These are phyloP conservation scores for Apiospora arundinis DNA, from an alignment of 2,329 filamentous ascomycete genomes.

Conservation along the genomic window DNA sequence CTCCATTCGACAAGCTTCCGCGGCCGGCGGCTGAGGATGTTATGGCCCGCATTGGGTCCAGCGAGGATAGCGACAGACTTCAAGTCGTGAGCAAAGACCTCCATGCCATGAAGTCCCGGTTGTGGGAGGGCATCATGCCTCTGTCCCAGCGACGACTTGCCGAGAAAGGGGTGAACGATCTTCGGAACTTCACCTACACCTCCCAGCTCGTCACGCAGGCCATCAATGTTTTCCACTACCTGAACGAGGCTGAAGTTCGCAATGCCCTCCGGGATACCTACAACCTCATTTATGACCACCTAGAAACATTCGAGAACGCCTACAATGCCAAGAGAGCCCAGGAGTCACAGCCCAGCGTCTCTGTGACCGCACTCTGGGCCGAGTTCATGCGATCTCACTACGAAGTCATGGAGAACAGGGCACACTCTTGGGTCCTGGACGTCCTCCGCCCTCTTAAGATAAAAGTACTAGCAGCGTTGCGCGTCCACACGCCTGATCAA, in stretches of 20 bases:
- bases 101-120: not conserved
- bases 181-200: not conserved
- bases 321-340: slow-evolving; percentile 31
- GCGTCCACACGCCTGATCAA: not conserved
- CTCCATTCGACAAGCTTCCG: not conserved
- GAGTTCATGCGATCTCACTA: slow-evolving; percentile 36
- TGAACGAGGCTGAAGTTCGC: slow-evolving; percentile 33
- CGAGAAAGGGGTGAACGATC: not conserved
- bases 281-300: slow-evolving; percentile 36
- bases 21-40: not conserved
- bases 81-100: not conserved
- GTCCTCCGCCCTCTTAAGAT: slow-evolving; percentile 32
- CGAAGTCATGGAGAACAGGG: slow-evolving; percentile 27
- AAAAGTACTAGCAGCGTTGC: slow-evolving; percentile 26
- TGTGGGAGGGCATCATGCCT: slow-evolving; percentile 9
- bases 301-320: slow-evolving; percentile 34
- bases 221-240: slow-evolving; percentile 37
- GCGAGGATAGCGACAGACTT: not conserved
- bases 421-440: slow-evolving; percentile 36
- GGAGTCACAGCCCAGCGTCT: slow-evolving; percentile 22
- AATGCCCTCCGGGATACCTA: slow-evolving; percentile 33
- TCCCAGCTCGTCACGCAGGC: slow-evolving; percentile 20
- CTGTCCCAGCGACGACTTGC: not conserved
- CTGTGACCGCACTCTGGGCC: slow-evolving; percentile 26
- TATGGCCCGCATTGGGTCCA: not conserved